These are phyloP conservation scores for Penicillium alfredii DNA, from an alignment of 495 filamentous ascomycete species.

Conservation along the genomic window DNA sequence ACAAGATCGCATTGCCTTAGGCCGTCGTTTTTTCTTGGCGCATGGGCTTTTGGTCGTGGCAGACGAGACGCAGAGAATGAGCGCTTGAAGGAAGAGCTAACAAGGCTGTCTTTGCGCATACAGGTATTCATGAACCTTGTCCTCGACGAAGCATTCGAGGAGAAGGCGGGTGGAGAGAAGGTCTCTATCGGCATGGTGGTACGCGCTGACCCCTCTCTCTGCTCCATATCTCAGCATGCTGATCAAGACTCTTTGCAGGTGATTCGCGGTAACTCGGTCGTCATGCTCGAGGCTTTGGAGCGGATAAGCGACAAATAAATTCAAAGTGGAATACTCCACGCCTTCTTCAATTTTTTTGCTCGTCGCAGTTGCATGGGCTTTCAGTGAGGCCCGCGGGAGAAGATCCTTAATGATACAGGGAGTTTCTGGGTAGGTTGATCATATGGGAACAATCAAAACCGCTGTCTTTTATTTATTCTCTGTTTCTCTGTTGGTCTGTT, in stretches of 20 bases:
- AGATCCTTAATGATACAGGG: slow-evolving; percentile 31
- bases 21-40: not conserved
- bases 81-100: not conserved
- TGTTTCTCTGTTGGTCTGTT: not conserved
- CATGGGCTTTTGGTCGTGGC: not conserved
- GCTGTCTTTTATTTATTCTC: slow-evolving; percentile 23
- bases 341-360: too few species aligned
- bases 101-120: slow-evolving; percentile 4
- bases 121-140: slow-evolving; percentile 99
- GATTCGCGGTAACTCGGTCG: slow-evolving; percentile 91
- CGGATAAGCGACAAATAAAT: slow-evolving; percentile 52
- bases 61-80: not conserved
- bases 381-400: slow-evolving; percentile 14
- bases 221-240: too few species aligned
- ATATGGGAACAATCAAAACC: slow-evolving; percentile 33
- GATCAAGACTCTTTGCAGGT: slow-evolving; percentile 39
- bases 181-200: slow-evolving; percentile 89
- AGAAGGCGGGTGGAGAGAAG: slow-evolving; percentile 90
- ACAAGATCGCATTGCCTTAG: too few species aligned
- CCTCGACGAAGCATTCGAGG: slow-evolving; percentile 94
- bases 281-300: slow-evolving; percentile 81
- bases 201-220: slow-evolving; percentile 23
- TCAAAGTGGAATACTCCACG: too few species aligned
- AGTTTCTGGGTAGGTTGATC: slow-evolving; percentile 40
- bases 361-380: too few species aligned